A percentile compares a stretch with the other conserved stretches of the same genome.
Evolutionary conservation across 2,329 filamentous ascomycete species (phyloP).

Genomic region (Biscogniauxia marginata): DNA sequence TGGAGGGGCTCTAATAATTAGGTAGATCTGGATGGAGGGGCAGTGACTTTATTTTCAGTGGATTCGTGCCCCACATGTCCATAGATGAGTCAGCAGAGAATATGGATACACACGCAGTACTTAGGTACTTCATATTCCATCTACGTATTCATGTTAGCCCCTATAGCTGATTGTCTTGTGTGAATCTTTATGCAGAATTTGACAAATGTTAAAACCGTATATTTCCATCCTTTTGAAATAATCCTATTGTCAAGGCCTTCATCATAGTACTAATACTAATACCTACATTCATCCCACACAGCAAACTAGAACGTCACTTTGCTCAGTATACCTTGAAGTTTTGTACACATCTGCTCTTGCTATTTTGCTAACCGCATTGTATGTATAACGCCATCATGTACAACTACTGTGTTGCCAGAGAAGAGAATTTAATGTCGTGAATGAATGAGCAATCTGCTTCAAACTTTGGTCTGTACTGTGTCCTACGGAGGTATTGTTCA

Average conservation of each 20-base stretch:
- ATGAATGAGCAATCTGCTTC: background rate
- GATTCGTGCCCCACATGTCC: background rate
- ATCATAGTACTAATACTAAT: too few relatives aligned
- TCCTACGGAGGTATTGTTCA: background rate
- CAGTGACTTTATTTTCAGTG: background rate
- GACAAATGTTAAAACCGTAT: too few relatives aligned
- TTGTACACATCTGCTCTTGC: background rate
- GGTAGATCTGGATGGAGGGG: background rate
- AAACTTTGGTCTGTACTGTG: background rate
- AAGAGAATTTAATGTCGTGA: background rate
- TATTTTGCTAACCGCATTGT: constrained; percentile 2
- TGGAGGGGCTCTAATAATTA: background rate
- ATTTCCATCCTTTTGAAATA: too few relatives aligned
- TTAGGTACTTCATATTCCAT: too few relatives aligned
- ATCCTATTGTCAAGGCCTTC: too few relatives aligned
- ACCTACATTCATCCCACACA: too few relatives aligned
- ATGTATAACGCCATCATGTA: background rate
- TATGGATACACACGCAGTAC: too few relatives aligned
- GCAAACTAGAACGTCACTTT: too few relatives aligned
- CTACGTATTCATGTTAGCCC: too few relatives aligned
- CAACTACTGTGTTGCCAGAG: background rate
- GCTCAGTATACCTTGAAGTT: too few relatives aligned
- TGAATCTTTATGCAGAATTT: too few relatives aligned
- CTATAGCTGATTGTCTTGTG: too few relatives aligned
- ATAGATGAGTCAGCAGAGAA: constrained; percentile 3